Evolutionary conservation across 495 filamentous ascomycete genomes (phyloP), one percentile per base, ranked within the genome.

Genomic region (Cercophora scortea): DNA sequence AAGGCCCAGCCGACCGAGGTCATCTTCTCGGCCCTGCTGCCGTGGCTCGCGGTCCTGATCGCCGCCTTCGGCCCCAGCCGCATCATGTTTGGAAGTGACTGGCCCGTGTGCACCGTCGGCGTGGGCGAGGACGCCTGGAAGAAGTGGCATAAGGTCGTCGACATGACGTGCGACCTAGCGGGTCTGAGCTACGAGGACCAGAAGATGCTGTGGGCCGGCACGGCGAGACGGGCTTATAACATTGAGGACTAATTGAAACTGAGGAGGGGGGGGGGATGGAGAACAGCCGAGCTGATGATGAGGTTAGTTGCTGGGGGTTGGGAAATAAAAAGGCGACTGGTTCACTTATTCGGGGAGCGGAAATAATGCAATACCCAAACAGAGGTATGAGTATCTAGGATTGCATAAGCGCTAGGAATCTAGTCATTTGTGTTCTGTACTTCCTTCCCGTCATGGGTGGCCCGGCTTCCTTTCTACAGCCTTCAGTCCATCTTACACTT

Each of bases 71-170:
- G 83, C 7, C 67, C 84, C 1, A 63, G 71, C n/a, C 71, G 88
- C 45, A 76, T 90, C 50, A 90, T 96, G 83, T 96, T 90, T 65
- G 90, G 84, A 5, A 89, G 84, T 45, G 89, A 95, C 63, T 96
- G 90, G 90, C 90, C 89, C 2, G 85, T 95, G 4, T 92, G 89
- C 69, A 88, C 85, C 55, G 60, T 87, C 16, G 77, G 79, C 3
- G 80, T 83, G 4, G 82, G 79, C 33, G 65, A 71, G n/a, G 68
- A 59, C 15, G 65, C 75, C 18, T 82, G 79, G 79, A 61, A 61
- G 47, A 79, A 78, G 62, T 81, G 78, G 84, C 77, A 69, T 61
- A 65, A 67, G 46, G 70, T 85, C 12, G 79, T 84, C 33, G 79
- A 86, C 52, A 69, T 67, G 50, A 63, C 87, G 32, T 78, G 88